Conservation (phyloP, 2,329 filamentous ascomycete species). For the Neofusicoccum sp. region DNA sequence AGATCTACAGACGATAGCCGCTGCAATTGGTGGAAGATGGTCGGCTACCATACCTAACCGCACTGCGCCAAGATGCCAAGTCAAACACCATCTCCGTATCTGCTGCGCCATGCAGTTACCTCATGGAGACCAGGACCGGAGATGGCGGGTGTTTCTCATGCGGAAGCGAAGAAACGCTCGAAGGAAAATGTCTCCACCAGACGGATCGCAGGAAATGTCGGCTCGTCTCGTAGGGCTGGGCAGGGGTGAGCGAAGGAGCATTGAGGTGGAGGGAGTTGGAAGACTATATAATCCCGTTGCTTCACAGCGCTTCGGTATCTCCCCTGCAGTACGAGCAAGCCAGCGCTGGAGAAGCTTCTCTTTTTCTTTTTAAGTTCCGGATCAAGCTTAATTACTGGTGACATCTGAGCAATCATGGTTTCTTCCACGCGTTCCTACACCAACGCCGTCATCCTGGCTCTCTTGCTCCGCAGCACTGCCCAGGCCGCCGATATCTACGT, state of each 20-base stretch:
- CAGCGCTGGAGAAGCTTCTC: not conserved
- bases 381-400: not conserved
- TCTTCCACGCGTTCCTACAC: not conserved
- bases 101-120: not conserved
- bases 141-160: not conserved
- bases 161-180: not conserved
- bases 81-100: constrained; percentile 9
- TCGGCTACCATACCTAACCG: not conserved
- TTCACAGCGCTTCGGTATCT: not conserved
- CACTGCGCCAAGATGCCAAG: constrained; percentile 14
- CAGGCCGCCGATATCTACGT: constrained; percentile 47
- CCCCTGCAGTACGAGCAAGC: not conserved
- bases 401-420: not conserved
- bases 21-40: constrained; percentile 13
- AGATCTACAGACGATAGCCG: not conserved
- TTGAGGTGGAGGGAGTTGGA: not conserved
- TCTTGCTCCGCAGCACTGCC: not conserved
- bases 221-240: not conserved
- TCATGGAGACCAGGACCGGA: not conserved
- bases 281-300: not conserved
- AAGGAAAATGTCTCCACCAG: constrained; percentile 11
- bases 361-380: not conserved
- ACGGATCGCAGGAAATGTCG: not conserved
- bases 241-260: not conserved
- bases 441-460: not conserved